Conservation (phyloP, 768 basidiomycete species). For the Crucibulum laeve region DNA sequence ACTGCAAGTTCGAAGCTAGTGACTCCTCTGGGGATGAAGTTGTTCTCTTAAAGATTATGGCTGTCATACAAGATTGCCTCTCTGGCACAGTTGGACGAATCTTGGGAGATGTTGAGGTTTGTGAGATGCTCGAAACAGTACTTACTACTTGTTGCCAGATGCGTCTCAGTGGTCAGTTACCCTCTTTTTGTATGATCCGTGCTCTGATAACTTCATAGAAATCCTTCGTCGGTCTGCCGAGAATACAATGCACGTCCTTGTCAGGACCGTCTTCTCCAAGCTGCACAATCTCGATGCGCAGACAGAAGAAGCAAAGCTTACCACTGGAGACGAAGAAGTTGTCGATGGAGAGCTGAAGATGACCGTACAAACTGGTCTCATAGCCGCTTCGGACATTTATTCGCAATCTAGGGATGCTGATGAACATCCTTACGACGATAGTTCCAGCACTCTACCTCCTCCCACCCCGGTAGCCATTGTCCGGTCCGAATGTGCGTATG, state of each 20-base stretch:
- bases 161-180: slow-evolving; percentile 79
- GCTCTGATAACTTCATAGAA: slow-evolving; percentile 41
- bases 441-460: too few relatives aligned
- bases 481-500: slow-evolving; percentile 39
- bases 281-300: slow-evolving; percentile 64
- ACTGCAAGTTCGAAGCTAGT: slow-evolving; percentile 97
- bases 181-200: neutral
- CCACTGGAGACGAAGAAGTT: slow-evolving; percentile 42
- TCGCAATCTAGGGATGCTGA: too few relatives aligned
- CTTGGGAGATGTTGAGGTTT: slow-evolving; percentile 90
- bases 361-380: slow-evolving; percentile 42
- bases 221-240: slow-evolving; percentile 85
- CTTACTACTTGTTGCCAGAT: slow-evolving; percentile 96
- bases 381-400: slow-evolving; percentile 15
- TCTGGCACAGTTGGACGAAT: slow-evolving; percentile 62
- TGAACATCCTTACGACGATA: too few relatives aligned
- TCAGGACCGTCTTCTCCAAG: slow-evolving; percentile 75
- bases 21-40: slow-evolving; percentile 98
- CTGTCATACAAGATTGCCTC: slow-evolving; percentile 82
- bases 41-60: slow-evolving; percentile 87
- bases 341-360: slow-evolving; percentile 59
- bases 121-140: slow-evolving; percentile 98
- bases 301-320: slow-evolving; percentile 64
- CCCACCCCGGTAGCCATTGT: slow-evolving; percentile 20
- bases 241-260: slow-evolving; percentile 83